These are phyloP conservation scores for Mycena citricolor DNA, from an alignment of 1,284 basidiomycete species.

Conservation along the genomic window DNA sequence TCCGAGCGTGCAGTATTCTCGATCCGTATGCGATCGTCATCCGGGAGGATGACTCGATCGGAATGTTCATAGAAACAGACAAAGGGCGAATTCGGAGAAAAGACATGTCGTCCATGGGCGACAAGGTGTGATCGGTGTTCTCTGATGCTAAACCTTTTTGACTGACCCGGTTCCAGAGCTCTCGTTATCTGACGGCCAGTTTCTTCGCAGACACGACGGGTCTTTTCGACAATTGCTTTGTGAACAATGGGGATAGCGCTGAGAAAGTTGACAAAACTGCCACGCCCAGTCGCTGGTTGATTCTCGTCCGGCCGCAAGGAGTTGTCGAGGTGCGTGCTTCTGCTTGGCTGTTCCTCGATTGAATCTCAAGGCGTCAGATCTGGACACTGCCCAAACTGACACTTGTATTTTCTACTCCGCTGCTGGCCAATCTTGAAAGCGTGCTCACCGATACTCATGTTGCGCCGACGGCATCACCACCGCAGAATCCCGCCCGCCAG, in stretches of 20 bases:
- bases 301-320: conserved; percentile 70
- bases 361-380: conserved; percentile 47
- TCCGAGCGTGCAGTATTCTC: conserved; percentile 76
- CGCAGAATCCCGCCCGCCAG: conserved; percentile 68
- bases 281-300: conserved; percentile 58
- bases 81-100: conserved; percentile 75
- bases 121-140: conserved; percentile 52
- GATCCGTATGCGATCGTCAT: conserved; percentile 84
- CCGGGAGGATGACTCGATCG: conserved; percentile 80
- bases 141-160: not conserved
- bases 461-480: conserved; percentile 55
- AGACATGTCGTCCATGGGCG: conserved; percentile 83
- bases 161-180: conserved; percentile 45
- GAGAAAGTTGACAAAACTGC: conserved; percentile 32
- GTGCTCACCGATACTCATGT: conserved; percentile 64
- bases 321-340: conserved; percentile 65
- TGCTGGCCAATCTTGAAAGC: conserved; percentile 58
- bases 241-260: conserved; percentile 29
- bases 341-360: conserved; percentile 17
- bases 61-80: conserved; percentile 77
- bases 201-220: conserved; percentile 76
- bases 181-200: conserved; percentile 69
- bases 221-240: conserved; percentile 56
- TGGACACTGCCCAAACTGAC: conserved; percentile 81
- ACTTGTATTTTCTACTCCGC: conserved; percentile 70